phyloP scores from a whole-genome alignment of 768 basidiomycete genomes.

The Phylloporus rhodoxanthus region DNA sequence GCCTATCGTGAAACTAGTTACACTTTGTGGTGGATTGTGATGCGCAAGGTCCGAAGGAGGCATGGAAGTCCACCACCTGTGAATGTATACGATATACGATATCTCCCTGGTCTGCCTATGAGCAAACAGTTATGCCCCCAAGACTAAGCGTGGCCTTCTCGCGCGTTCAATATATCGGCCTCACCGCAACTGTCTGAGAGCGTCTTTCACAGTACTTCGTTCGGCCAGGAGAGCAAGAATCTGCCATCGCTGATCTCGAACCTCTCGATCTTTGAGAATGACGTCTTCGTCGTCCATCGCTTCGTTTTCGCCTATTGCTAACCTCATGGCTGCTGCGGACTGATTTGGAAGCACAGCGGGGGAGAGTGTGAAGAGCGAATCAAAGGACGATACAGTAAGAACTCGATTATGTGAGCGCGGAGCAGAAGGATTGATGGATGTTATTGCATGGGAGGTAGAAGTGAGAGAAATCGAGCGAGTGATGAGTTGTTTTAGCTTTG shows the following conservation, averaged over 20 bases:
- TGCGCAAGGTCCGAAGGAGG: too few relatives aligned
- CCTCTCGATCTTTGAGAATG: constrained; percentile 54
- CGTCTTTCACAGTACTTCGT: constrained; percentile 65
- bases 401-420: constrained; percentile 37
- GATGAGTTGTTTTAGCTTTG: constrained; percentile 78
- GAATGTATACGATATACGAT: not conserved
- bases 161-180: too few relatives aligned
- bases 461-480: constrained; percentile 75
- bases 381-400: constrained; percentile 65
- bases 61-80: too few relatives aligned
- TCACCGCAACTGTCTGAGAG: constrained; percentile 37
- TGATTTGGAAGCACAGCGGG: constrained; percentile 75
- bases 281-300: constrained; percentile 42
- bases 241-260: constrained; percentile 69
- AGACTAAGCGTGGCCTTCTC: not conserved
- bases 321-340: constrained; percentile 69
- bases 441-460: constrained; percentile 67
- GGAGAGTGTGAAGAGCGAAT: constrained; percentile 70
- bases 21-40: too few relatives aligned
- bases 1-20: too few relatives aligned
- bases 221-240: constrained; percentile 69
- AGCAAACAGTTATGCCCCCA: not conserved
- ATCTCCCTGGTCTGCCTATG: not conserved
- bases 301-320: constrained; percentile 53
- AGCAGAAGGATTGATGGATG: constrained; percentile 61